Conservation (phyloP, 129 eudicot species). For the Pulicaria dysenterica region DNA sequence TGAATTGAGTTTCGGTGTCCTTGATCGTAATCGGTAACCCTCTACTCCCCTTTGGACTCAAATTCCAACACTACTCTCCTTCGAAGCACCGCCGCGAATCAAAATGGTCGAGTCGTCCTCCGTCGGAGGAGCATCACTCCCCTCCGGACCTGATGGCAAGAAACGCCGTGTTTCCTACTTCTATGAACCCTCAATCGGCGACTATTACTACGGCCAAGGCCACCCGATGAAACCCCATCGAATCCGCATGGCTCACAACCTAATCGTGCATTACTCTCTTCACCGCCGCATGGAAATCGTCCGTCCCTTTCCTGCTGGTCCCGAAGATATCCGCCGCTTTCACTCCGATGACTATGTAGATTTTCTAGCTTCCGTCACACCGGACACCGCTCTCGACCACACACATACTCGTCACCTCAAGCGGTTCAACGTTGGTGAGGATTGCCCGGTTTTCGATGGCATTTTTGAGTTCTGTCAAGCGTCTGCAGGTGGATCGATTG, state of each 20-base stretch:
- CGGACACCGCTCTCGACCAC: constrained; percentile 54
- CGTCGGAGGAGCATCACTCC: constrained; percentile 70
- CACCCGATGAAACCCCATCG: constrained; percentile 99
- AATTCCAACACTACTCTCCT: not conserved
- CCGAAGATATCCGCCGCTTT: constrained; percentile 62
- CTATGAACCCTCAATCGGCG: constrained; percentile 89
- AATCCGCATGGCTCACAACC: constrained; percentile 89
- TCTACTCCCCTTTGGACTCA: no score
- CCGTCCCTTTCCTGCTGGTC: constrained; percentile 73
- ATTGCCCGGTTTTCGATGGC: constrained; percentile 87
- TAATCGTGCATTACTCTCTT: constrained; percentile 71
- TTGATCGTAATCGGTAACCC: no score
- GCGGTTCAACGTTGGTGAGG: constrained; percentile 82
- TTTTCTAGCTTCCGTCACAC: constrained; percentile 65
- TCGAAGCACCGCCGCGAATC: constrained; percentile 14
- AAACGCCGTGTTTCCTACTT: constrained; percentile 89
- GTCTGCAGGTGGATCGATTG: constrained; percentile 88
- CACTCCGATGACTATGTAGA: constrained; percentile 83
- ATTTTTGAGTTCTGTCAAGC: constrained; percentile 79
- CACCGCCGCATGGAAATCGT: constrained; percentile 80
- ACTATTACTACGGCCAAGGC: constrained; percentile 93
- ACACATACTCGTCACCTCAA: constrained; percentile 47
- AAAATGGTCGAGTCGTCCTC: constrained; percentile 49
- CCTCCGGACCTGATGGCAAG: constrained; percentile 64
- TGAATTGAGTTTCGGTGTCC: no score